Conservation (phyloP, 768 basidiomycete species). For the Hygrophorus pudorinus region DNA sequence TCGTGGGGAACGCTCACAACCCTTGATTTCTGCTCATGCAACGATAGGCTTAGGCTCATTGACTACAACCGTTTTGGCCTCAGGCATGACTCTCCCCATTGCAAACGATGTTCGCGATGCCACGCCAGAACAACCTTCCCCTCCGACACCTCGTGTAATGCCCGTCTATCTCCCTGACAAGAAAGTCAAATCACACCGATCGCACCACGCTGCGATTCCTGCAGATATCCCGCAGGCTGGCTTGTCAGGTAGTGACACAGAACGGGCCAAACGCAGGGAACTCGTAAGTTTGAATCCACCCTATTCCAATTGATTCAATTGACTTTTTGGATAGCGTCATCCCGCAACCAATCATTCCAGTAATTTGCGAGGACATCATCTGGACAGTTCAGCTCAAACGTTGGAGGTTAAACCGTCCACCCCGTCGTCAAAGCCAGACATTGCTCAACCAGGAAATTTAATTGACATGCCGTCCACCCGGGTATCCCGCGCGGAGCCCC, state of each 20-base stretch:
- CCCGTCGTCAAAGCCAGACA: too few species aligned
- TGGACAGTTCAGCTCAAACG: too few species aligned
- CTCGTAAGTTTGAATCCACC: conserved; percentile 1
- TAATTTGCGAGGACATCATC: not conserved
- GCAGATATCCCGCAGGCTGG: conserved; percentile 4
- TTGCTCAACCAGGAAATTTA: too few species aligned
- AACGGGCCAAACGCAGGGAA: conserved; percentile 6
- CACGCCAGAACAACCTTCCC: not conserved
- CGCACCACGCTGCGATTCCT: conserved; percentile 8
- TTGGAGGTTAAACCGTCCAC: too few species aligned
- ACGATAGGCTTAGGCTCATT: not conserved
- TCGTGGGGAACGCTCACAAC: not conserved
- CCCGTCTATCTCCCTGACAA: conserved; percentile 10
- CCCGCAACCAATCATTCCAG: not conserved
- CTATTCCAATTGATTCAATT: not conserved
- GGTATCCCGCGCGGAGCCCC: too few species aligned
- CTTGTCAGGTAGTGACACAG: conserved; percentile 7
- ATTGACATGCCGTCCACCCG: too few species aligned
- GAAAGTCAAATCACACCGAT: conserved; percentile 7
- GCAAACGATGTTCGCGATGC: not conserved
- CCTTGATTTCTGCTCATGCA: not conserved
- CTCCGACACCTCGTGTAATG: conserved; percentile 1
- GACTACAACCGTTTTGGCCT: not conserved
- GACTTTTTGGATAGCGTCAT: not conserved
- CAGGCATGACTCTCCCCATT: not conserved